These are phyloP conservation scores for Endocalyx cinctus DNA, from an alignment of 2,329 filamentous ascomycete species.

Conservation along the genomic window DNA sequence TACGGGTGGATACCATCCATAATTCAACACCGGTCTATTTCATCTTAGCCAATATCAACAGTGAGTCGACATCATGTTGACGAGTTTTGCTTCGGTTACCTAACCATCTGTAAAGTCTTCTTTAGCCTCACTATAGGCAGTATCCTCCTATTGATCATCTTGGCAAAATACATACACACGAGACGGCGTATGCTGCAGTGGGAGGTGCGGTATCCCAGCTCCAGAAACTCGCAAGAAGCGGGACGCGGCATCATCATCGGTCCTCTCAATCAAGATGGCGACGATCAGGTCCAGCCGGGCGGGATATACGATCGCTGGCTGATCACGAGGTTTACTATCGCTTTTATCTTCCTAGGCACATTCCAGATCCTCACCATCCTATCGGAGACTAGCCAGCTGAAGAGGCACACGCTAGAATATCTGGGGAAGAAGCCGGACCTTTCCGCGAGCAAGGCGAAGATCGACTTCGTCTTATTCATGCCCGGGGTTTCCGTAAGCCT, in stretches of 20 bases:
- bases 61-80: conserved; percentile 22
- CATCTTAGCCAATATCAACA: conserved; percentile 31
- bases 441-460: conserved; percentile 19
- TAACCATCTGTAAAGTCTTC: conserved; percentile 29
- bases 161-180: conserved; percentile 34
- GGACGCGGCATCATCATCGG: conserved; percentile 10
- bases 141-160: conserved; percentile 30
- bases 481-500: conserved; percentile 22
- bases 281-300: conserved; percentile 12
- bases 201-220: conserved; percentile 21
- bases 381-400: conserved; percentile 23
- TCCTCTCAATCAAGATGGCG: conserved; percentile 4
- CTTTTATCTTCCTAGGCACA: conserved; percentile 28
- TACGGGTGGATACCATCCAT: conserved; percentile 25
- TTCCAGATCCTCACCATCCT: conserved; percentile 31
- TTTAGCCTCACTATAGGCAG: conserved; percentile 27
- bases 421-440: conserved; percentile 24
- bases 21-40: conserved; percentile 25
- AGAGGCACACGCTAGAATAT: conserved; percentile 19
- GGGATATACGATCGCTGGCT: conserved; percentile 35
- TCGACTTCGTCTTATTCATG: conserved; percentile 30
- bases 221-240: conserved; percentile 16
- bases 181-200: conserved; percentile 25
- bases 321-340: conserved; percentile 33
- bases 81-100: neutral